phyloP scores from a whole-genome alignment of 306 rosid genomes.

The Quercus robur region DNA sequence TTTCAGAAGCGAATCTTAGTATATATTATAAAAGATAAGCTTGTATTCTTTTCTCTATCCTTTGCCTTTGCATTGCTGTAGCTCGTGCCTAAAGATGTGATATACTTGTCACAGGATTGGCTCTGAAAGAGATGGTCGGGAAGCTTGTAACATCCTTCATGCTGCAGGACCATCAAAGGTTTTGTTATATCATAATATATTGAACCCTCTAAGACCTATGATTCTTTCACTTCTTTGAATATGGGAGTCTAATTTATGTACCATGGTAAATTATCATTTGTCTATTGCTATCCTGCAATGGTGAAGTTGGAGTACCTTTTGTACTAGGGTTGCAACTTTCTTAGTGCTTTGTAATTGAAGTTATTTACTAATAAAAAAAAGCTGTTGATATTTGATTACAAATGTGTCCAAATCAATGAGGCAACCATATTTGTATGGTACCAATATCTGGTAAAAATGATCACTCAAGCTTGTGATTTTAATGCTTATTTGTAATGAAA shows the following conservation, averaged over 20 bases:
- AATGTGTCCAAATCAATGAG: not conserved
- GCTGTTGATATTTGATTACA: not conserved
- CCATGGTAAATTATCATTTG: not conserved
- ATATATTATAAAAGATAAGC: not conserved
- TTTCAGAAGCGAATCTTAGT: not conserved
- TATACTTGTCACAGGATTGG: constrained; percentile 51
- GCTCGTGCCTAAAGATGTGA: constrained; percentile 8
- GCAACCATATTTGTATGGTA: not conserved
- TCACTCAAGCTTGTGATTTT: not conserved
- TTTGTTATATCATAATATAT: constrained; percentile 12
- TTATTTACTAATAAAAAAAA: not conserved
- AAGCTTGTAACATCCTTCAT: constrained; percentile 80
- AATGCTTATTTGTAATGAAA: not conserved
- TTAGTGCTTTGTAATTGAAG: not conserved
- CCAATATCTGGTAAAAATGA: not conserved
- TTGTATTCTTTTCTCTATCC: not conserved
- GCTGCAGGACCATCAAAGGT: constrained; percentile 83
- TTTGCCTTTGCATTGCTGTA: not conserved
- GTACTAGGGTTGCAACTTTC: not conserved
- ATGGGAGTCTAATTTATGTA: not conserved
- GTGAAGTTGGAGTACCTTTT: not conserved
- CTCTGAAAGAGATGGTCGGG: constrained; percentile 71
- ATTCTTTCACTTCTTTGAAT: not conserved
- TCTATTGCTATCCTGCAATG: not conserved
- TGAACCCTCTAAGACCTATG: constrained; percentile 2